Evolutionary conservation across 371 early-diverging fungal species (phyloP).

Genomic region (Apophysomyces trapeziformis): DNA sequence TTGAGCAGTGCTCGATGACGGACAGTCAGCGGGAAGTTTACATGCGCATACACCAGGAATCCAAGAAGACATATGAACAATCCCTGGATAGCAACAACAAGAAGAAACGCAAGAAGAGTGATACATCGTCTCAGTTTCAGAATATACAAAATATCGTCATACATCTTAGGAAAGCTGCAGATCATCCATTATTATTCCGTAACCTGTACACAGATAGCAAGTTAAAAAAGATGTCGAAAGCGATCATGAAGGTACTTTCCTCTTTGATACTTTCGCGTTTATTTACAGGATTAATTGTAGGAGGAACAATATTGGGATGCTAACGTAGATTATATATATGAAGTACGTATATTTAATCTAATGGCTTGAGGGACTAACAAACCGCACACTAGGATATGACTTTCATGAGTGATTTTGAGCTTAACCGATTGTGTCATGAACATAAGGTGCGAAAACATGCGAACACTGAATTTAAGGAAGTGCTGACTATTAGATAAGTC

Average conservation of each 20-base stretch:
- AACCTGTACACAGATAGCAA: constrained; percentile 59
- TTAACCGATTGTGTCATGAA: constrained; percentile 71
- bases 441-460: constrained; percentile 48
- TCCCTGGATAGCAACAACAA: constrained; percentile 18
- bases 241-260: constrained; percentile 45
- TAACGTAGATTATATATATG: constrained; percentile 72
- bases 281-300: constrained; percentile 6
- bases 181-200: constrained; percentile 85
- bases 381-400: constrained; percentile 67
- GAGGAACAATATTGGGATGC: constrained; percentile 66
- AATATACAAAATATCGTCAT: constrained; percentile 71
- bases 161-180: constrained; percentile 85
- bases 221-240: constrained; percentile 69
- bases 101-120: constrained; percentile 5
- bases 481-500: constrained; percentile 27
- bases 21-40: constrained; percentile 48
- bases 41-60: constrained; percentile 41
- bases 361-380: neutral
- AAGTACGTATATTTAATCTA: constrained; percentile 28
- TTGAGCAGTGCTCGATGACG: constrained; percentile 55
- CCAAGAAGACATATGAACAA: constrained; percentile 30
- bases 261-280: neutral
- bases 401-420: constrained; percentile 85
- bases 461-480: neutral
- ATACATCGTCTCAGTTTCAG: constrained; percentile 23